These are phyloP conservation scores for Aphanomyces stellatus DNA, from an alignment of 352 stramenopile species.

Conservation along the genomic window DNA sequence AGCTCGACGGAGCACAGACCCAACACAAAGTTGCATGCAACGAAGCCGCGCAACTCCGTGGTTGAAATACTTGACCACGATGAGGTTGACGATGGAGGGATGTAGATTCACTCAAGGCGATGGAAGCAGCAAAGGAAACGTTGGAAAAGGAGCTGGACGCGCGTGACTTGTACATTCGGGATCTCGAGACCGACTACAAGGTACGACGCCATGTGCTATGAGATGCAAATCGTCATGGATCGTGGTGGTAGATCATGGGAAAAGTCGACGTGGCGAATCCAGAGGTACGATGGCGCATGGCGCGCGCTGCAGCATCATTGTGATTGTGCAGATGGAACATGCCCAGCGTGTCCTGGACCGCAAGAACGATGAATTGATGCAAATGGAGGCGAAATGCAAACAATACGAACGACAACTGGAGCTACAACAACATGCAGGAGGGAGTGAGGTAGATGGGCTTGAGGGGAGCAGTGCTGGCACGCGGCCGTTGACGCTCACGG, in stretches of 20 bases:
- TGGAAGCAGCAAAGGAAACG: background rate
- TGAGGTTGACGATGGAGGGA: too few species aligned
- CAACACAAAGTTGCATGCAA: too few species aligned
- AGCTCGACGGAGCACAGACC: too few species aligned
- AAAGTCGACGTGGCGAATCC: background rate
- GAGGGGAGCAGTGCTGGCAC: too few species aligned
- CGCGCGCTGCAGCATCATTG: background rate
- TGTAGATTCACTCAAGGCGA: background rate
- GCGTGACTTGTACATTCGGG: background rate
- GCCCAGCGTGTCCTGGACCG: background rate
- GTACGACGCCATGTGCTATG: background rate
- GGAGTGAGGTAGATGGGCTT: too few species aligned
- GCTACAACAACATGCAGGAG: too few species aligned
- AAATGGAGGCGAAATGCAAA: background rate
- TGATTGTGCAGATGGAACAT: background rate
- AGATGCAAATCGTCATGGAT: too few species aligned
- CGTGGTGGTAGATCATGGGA: slow-evolving; percentile 1
- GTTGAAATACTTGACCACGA: too few species aligned
- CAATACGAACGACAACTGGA: background rate
- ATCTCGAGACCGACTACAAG: slow-evolving; percentile 16
- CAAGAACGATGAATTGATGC: slow-evolving; percentile 2
- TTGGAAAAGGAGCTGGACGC: background rate
- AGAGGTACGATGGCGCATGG: background rate
- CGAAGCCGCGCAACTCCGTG: too few species aligned
- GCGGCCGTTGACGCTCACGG: background rate